These are phyloP conservation scores for Tribonema minus DNA, from an alignment of 108 stramenopile species.

Conservation along the genomic window DNA sequence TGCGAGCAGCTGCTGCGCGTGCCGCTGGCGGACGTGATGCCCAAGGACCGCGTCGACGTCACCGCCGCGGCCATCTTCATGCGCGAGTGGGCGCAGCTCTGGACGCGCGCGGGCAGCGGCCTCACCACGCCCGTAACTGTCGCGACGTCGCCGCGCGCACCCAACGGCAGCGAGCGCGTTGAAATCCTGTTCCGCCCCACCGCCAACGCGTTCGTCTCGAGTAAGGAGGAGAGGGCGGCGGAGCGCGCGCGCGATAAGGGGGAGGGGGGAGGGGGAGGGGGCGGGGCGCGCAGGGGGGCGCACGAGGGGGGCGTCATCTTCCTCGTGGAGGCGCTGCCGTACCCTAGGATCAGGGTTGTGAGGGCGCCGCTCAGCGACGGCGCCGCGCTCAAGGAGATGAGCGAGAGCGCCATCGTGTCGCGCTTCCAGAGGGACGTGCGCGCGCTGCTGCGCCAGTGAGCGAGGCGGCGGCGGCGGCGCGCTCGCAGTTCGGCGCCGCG, in stretches of 20 bases:
- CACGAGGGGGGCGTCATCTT: not conserved
- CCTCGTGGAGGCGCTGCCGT: not conserved
- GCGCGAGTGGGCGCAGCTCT: constrained; percentile 37
- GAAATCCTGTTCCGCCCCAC: constrained; percentile 22
- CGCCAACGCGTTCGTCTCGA: constrained; percentile 34
- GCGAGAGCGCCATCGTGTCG: not conserved
- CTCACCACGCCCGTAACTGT: constrained; percentile 26
- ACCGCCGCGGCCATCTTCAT: constrained; percentile 7
- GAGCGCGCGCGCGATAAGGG: not conserved
- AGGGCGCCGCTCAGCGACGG: not conserved
- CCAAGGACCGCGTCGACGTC: not conserved
- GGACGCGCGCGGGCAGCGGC: constrained; percentile 23
- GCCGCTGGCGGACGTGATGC: constrained; percentile 9
- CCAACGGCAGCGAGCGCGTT: not conserved
- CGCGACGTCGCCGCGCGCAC: not conserved
- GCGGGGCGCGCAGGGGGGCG: no score
- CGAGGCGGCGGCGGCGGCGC: no score
- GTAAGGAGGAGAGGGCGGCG: constrained; percentile 43
- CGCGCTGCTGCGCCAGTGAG: not conserved
- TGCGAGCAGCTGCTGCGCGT: constrained; percentile 40
- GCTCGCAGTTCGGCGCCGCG: no score
- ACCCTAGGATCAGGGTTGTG: not conserved
- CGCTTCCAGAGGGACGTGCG: not conserved
- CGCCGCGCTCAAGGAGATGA: not conserved
- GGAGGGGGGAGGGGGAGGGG: not conserved